A percentile compares a stretch with the other conserved stretches of the same genome.
Conservation (phyloP, 169 alveolate species). For the Cryptosporidium sp. region DNA sequence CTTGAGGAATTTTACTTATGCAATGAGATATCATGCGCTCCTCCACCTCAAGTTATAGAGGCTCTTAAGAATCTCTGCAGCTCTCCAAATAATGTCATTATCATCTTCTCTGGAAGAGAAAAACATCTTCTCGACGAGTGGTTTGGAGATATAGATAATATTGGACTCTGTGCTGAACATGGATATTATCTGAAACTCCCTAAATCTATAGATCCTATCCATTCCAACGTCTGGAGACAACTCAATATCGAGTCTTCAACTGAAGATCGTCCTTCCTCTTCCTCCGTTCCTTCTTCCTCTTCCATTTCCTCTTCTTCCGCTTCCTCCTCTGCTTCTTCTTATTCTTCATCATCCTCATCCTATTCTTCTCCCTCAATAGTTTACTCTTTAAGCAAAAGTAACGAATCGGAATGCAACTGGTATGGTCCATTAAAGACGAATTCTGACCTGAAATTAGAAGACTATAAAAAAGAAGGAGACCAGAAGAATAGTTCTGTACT, state of each 20-base stretch:
- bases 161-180: slow-evolving; percentile 75
- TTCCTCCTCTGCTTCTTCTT: background rate
- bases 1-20: background rate
- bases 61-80: slow-evolving; percentile 48
- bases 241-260: slow-evolving; percentile 1
- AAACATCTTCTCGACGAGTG: slow-evolving; percentile 79
- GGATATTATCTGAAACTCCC: slow-evolving; percentile 75
- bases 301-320: background rate
- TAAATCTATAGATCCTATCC: slow-evolving; percentile 13
- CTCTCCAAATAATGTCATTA: slow-evolving; percentile 78
- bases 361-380: background rate
- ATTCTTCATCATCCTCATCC: background rate
- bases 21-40: slow-evolving; percentile 40
- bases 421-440: background rate
- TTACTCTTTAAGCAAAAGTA: background rate
- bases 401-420: background rate
- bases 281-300: background rate
- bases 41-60: slow-evolving; percentile 24
- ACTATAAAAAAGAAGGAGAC: background rate
- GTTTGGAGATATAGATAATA: slow-evolving; percentile 76
- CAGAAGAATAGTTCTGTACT: background rate
- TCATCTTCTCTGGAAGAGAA: slow-evolving; percentile 81
- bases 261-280: background rate
- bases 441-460: background rate
- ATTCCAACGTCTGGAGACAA: slow-evolving; percentile 43